These are phyloP conservation scores for Chlorociboria aeruginascens DNA, from an alignment of 495 filamentous ascomycete genomes.

Conservation along the genomic window DNA sequence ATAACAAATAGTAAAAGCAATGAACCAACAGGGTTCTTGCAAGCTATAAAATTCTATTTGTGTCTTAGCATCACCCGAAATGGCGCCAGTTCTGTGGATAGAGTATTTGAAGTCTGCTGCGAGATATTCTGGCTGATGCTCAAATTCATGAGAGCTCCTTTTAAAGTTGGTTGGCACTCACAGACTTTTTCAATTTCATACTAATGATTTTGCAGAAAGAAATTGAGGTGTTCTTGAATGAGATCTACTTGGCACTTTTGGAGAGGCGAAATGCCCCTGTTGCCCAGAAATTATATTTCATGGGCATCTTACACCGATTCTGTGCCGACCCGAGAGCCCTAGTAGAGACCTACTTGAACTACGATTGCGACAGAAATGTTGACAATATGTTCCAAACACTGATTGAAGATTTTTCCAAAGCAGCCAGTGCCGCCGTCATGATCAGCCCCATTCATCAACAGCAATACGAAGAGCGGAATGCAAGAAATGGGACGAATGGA, in stretches of 20 bases:
- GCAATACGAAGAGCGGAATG: conserved; percentile 65
- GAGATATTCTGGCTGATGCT: conserved; percentile 98
- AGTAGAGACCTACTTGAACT: conserved; percentile 96
- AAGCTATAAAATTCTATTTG: conserved; percentile 91
- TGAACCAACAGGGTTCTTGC: conserved; percentile 82
- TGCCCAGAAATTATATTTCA: conserved; percentile 85
- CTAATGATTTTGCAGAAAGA: conserved; percentile 54
- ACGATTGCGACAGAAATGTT: conserved; percentile 88
- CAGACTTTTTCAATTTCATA: background rate
- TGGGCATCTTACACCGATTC: conserved; percentile 73
- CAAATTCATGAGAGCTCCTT: conserved; percentile 81
- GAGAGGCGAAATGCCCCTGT: conserved; percentile 76
- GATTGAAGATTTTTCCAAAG: conserved; percentile 83
- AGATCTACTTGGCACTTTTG: conserved; percentile 90
- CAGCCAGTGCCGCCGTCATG: conserved; percentile 60
- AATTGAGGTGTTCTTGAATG: conserved; percentile 93
- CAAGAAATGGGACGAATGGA: conserved; percentile 41
- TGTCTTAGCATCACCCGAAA: conserved; percentile 90
- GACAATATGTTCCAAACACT: conserved; percentile 96
- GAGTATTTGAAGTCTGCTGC: conserved; percentile 89
- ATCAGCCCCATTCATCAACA: conserved; percentile 72
- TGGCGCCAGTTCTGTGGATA: conserved; percentile 79
- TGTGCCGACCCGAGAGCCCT: conserved; percentile 76
- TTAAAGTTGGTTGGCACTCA: conserved; percentile 53
- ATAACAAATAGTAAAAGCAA: conserved; percentile 76